Percentiles rank a stretch among this genome's conserved stretches.
phyloP scores from a whole-genome alignment of 2,329 filamentous ascomycete species.

The Purpureocillium takamizusanense region DNA sequence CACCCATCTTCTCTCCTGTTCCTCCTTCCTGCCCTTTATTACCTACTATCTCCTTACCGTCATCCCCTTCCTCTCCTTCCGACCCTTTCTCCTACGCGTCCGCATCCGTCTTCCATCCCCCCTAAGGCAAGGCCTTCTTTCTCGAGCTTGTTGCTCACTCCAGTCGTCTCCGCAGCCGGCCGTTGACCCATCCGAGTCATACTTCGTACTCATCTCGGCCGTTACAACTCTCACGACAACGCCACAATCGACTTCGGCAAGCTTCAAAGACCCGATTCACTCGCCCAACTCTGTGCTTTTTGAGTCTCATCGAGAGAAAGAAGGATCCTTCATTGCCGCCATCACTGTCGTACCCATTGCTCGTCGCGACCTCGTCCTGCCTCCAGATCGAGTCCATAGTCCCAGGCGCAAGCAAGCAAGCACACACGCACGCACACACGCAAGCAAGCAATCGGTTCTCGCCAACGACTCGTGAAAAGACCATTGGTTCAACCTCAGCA shows the following conservation, averaged over 20 bases:
- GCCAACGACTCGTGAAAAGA: not conserved
- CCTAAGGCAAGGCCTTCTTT: not conserved
- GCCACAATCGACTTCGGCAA: slow-evolving; percentile 12
- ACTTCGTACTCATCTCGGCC: too few relatives aligned
- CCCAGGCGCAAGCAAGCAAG: not conserved
- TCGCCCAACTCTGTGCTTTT: slow-evolving; percentile 10
- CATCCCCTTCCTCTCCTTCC: slow-evolving; percentile 15
- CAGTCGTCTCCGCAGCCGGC: slow-evolving; percentile 2
- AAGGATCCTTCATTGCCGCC: slow-evolving; percentile 10
- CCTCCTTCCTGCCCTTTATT: slow-evolving; percentile 14
- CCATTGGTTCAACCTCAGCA: not conserved
- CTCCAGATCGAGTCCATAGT: too few relatives aligned
- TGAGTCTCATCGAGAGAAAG: slow-evolving; percentile 21
- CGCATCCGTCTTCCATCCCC: slow-evolving; percentile 7
- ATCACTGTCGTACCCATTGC: slow-evolving; percentile 1
- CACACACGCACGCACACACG: not conserved
- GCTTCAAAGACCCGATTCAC: slow-evolving; percentile 7
- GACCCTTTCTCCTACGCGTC: slow-evolving; percentile 10
- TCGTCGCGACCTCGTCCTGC: too few relatives aligned
- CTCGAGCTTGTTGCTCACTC: not conserved
- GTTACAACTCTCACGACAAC: too few relatives aligned
- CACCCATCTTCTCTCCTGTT: slow-evolving; percentile 17
- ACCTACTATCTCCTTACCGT: slow-evolving; percentile 16
- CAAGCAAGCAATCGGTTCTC: not conserved
- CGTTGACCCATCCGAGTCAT: slow-evolving; percentile 13